phyloP scores from a whole-genome alignment of 2,329 filamentous ascomycete genomes.

The Cytospora chrysosperma region DNA sequence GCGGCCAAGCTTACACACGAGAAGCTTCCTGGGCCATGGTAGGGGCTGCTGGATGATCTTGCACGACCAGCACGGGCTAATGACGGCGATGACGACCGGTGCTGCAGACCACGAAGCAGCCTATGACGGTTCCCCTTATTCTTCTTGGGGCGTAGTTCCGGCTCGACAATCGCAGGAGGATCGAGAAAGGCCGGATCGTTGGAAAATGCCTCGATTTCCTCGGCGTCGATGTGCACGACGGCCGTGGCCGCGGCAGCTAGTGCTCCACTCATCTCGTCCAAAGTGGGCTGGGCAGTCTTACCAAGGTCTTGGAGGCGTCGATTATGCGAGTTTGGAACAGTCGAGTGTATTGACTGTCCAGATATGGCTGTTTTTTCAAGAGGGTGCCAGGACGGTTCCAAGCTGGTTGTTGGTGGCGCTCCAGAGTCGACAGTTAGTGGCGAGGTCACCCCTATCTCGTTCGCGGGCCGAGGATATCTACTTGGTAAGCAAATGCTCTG shows the following conservation, averaged over 20 bases:
- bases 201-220: conserved; percentile 24
- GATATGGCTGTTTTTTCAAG: neutral
- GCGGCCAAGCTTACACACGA: conserved; percentile 54
- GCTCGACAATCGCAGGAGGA: conserved; percentile 24
- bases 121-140: conserved; percentile 65
- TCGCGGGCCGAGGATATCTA: neutral
- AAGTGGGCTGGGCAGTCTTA: too few relatives aligned
- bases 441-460: conserved; percentile 2
- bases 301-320: neutral
- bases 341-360: neutral
- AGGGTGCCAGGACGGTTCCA: neutral
- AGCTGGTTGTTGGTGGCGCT: neutral
- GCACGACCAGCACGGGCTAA: conserved; percentile 63
- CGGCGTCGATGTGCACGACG: conserved; percentile 12
- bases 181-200: conserved; percentile 23
- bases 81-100: conserved; percentile 78
- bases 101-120: conserved; percentile 71
- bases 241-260: conserved; percentile 20
- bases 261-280: conserved; percentile 11
- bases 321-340: neutral
- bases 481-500: neutral
- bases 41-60: conserved; percentile 67
- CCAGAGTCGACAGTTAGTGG: neutral
- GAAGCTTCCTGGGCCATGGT: conserved; percentile 53
- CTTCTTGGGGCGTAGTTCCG: conserved; percentile 50